Evolutionary conservation across 2,329 filamentous ascomycete genomes (phyloP).

Genomic region (Stagonosporopsis rhizophila): DNA sequence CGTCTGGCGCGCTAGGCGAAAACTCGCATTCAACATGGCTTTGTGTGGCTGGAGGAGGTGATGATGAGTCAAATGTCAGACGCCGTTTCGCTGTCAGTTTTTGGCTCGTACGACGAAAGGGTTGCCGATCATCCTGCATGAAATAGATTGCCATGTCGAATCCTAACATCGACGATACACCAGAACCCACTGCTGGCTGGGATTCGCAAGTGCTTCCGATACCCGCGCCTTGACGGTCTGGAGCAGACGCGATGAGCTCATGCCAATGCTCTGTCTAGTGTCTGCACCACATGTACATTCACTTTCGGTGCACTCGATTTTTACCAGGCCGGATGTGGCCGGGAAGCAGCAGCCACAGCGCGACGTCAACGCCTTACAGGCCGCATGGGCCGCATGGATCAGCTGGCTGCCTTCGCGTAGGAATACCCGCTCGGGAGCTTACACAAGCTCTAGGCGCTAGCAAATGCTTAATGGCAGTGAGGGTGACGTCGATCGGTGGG

Average conservation of each 20-base stretch:
- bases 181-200: background rate
- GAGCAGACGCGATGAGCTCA: constrained; percentile 1
- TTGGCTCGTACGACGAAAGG: constrained; percentile 13
- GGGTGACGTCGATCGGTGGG: constrained; percentile 25
- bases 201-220: background rate
- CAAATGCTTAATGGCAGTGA: constrained; percentile 31
- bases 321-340: constrained; percentile 26
- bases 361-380: constrained; percentile 7
- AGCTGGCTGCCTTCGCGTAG: constrained; percentile 15
- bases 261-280: background rate
- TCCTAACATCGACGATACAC: background rate
- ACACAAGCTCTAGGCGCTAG: constrained; percentile 23
- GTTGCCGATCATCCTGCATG: background rate
- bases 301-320: too few species aligned
- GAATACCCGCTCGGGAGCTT: constrained; percentile 22
- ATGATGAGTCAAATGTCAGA: constrained; percentile 25
- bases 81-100: constrained; percentile 9
- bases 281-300: background rate
- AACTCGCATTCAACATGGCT: background rate
- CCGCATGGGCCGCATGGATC: constrained; percentile 10
- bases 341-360: constrained; percentile 20
- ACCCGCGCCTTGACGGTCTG: background rate
- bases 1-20: constrained; percentile 10
- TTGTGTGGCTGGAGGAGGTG: background rate
- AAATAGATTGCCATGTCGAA: background rate